These are phyloP conservation scores for Protomyces gravidus DNA, from an alignment of 1,139 yeast species.

Conservation along the genomic window DNA sequence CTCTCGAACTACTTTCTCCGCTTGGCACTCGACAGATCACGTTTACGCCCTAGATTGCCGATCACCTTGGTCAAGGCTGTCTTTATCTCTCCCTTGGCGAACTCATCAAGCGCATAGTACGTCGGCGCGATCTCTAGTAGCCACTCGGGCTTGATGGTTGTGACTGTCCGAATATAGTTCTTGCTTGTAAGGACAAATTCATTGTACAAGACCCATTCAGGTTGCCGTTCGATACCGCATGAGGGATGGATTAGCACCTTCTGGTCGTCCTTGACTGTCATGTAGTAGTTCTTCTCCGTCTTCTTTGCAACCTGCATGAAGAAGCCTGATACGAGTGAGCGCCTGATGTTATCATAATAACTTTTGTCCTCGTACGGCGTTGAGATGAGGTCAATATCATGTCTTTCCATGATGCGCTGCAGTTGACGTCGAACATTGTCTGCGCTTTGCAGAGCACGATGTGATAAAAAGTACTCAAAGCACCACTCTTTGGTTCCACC, in stretches of 20 bases:
- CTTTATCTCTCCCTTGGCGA: conserved; percentile 77
- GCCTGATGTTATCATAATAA: conserved; percentile 67
- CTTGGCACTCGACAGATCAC: not conserved
- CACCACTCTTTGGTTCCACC: conserved; percentile 74
- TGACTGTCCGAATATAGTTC: conserved; percentile 90
- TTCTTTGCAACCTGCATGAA: conserved; percentile 97
- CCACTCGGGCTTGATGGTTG: conserved; percentile 91
- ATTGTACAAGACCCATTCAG: conserved; percentile 90
- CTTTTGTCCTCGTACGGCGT: conserved; percentile 64
- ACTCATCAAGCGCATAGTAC: conserved; percentile 69
- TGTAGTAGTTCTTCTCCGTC: conserved; percentile 67
- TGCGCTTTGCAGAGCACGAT: conserved; percentile 77
- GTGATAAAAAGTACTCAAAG: conserved; percentile 78
- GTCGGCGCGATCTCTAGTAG: conserved; percentile 79
- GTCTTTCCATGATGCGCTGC: conserved; percentile 72
- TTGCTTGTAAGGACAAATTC: conserved; percentile 92
- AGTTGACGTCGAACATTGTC: conserved; percentile 81
- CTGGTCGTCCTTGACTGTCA: conserved; percentile 91
- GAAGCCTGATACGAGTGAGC: conserved; percentile 87
- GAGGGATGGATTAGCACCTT: conserved; percentile 92
- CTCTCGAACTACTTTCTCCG: not conserved
- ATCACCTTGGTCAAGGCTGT: conserved; percentile 68
- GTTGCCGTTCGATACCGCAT: conserved; percentile 76
- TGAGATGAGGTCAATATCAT: conserved; percentile 67
- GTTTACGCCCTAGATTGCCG: conserved; percentile 10